A percentile compares a stretch with the other conserved stretches of the same genome.
Conservation (phyloP, 1,139 yeast species). For the Spencermartinsiella ligniputridi region DNA sequence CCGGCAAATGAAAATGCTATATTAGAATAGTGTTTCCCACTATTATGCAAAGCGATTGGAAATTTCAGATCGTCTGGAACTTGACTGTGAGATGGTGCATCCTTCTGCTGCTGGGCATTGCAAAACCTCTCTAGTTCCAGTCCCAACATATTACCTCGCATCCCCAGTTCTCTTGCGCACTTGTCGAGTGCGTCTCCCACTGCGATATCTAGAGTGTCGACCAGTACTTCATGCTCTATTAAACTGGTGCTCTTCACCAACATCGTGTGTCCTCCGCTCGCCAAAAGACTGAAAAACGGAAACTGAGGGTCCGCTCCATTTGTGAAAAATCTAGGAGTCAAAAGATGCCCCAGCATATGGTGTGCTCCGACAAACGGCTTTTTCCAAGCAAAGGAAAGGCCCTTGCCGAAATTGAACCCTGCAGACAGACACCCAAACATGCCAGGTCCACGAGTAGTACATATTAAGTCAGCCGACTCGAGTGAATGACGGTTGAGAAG, state of each 20-base stretch:
- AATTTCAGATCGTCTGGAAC: constrained; percentile 36
- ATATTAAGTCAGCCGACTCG: constrained; percentile 63
- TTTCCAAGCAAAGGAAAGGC: constrained; percentile 71
- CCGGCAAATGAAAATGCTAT: constrained; percentile 68
- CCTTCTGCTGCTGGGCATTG: constrained; percentile 18
- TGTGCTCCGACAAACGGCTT: constrained; percentile 85
- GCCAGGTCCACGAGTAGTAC: constrained; percentile 97
- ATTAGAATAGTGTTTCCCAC: constrained; percentile 41
- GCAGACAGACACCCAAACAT: constrained; percentile 86
- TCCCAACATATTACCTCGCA: constrained; percentile 80
- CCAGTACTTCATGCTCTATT: constrained; percentile 63
- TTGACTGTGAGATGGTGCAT: constrained; percentile 17
- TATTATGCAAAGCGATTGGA: constrained; percentile 52
- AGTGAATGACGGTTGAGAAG: constrained; percentile 34
- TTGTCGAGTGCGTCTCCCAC: constrained; percentile 93
- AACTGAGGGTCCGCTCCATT: constrained; percentile 50
- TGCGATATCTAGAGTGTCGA: constrained; percentile 81
- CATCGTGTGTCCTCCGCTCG: constrained; percentile 95
- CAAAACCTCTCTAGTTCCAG: constrained; percentile 68
- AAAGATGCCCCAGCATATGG: constrained; percentile 91
- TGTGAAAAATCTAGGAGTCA: constrained; percentile 53
- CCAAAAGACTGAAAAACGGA: constrained; percentile 77
- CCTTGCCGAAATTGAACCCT: constrained; percentile 82
- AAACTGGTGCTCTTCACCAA: constrained; percentile 63
- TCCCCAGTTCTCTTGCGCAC: constrained; percentile 81